Base-by-base conservation (phyloP, 1,284 basidiomycete genomes). In the Papiliotrema terrestris region DNA sequence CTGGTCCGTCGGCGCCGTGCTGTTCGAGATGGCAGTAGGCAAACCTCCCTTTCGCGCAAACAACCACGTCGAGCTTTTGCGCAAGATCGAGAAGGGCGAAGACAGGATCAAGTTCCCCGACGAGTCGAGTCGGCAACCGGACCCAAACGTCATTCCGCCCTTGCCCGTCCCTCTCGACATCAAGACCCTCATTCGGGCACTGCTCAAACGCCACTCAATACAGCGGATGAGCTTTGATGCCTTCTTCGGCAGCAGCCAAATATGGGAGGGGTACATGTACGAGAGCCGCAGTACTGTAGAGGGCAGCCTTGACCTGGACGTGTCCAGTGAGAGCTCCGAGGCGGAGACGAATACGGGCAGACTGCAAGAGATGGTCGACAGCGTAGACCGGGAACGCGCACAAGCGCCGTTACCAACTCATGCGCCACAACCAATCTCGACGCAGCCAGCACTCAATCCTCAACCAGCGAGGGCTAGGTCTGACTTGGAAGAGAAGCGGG, bases 1-100 rank as follows among this genome's bases (percentile, higher is more conserved):
- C 1, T 99, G 95, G 95, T 95, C 91, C 6, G 91, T 98, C 32
- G 96, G 95, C 8, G 93, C 96, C 0, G 95, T 99, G 2, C 79
- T 98, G 1, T 98, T 87, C 76, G 96, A 99, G 76, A 98, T 96
- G 88, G 82, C 86, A 19, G 88, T 93, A 22, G 95, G 94, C 2
- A 87, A 86, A 63, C 89, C 96, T 2, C 95, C 96, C 0, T 98
- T 95, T 78, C 86, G 93, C 17, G 95, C 96, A 0, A 85, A 86
- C 72, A 98, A 98, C 71, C 94, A 98, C 72, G 89, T 98, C 66
- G 96, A 98, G 70, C 83, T 99, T 11, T 80, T 97, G 45, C 89
- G 90, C 78, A 89, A 86, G 81, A 98, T 99, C 61, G 94, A 98
- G 70, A 82, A 84, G 36, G 88, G 89, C 23, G 79, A 82, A 55